phyloP scores from a whole-genome alignment of 805 yeast species.

The Suhomyces tanzawaensis region DNA sequence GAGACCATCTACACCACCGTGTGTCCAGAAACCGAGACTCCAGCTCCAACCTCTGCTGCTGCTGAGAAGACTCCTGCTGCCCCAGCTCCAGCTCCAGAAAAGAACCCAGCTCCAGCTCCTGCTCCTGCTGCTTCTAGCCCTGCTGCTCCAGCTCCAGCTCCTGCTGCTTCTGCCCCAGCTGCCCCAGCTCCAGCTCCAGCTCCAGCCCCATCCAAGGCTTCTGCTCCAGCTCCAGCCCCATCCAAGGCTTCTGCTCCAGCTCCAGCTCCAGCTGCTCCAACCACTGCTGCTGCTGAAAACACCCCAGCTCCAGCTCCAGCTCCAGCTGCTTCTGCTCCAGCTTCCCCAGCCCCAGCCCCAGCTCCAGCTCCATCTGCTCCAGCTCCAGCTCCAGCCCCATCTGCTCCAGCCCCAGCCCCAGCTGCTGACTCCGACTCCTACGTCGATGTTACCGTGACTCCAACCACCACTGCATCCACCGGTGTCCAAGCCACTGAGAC shows the following conservation, averaged over 20 bases:
- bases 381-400: conserved; percentile 10
- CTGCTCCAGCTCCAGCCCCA: conserved; percentile 11
- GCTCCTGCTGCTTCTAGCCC: conserved; percentile 12
- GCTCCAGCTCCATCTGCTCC: conserved; percentile 5
- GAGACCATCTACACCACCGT: conserved; percentile 37
- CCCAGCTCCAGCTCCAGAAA: conserved; percentile 5
- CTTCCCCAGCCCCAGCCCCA: conserved; percentile 8
- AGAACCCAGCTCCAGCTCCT: conserved; percentile 8
- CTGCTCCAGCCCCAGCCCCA: conserved; percentile 14
- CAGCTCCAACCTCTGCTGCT: conserved; percentile 11
- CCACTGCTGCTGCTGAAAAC: conserved; percentile 1
- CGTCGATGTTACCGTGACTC: conserved; percentile 51
- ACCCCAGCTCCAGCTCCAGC: too few relatives aligned
- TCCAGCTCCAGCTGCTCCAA: conserved; percentile 11
- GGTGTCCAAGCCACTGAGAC: conserved; percentile 44
- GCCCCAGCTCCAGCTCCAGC: conserved; percentile 9
- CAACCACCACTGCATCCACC: conserved; percentile 45
- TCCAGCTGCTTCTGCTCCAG: conserved; percentile 6
- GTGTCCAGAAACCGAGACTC: conserved; percentile 27
- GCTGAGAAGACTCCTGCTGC: conserved; percentile 7
- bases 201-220: conserved; percentile 9
- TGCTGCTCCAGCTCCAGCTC: conserved; percentile 6
- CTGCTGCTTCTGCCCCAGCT: conserved; percentile 1
- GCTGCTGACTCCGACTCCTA: conserved; percentile 33
- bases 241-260: background rate